Evolutionary conservation across 768 basidiomycete species (phyloP).

Genomic region (Naganishia vaughanmartiniae): DNA sequence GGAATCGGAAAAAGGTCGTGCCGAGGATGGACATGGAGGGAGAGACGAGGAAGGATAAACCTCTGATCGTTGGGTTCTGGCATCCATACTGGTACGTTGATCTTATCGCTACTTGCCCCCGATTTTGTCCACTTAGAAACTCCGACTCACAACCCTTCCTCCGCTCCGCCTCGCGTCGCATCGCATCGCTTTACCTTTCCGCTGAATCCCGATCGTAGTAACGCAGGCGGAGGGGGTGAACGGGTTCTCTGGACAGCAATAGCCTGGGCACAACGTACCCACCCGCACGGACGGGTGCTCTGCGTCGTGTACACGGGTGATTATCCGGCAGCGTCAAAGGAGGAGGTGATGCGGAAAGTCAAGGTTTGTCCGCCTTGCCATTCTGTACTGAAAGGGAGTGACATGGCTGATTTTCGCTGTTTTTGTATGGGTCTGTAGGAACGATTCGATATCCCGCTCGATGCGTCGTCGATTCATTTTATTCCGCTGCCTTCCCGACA

Average conservation of each 20-base stretch:
- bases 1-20: conserved; percentile 15
- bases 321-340: conserved; percentile 66
- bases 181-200: too few relatives aligned
- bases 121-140: too few relatives aligned
- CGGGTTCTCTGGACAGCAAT: conserved; percentile 92
- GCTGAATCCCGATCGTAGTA: conserved; percentile 56
- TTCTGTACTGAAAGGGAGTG: background rate
- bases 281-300: conserved; percentile 59
- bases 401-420: background rate
- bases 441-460: conserved; percentile 74
- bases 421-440: conserved; percentile 57
- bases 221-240: conserved; percentile 96
- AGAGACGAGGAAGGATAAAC: conserved; percentile 4
- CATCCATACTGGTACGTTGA: conserved; percentile 86
- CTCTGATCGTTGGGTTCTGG: conserved; percentile 72
- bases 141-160: too few relatives aligned
- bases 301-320: conserved; percentile 89
- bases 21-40: background rate
- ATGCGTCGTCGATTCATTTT: conserved; percentile 67
- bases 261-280: conserved; percentile 66
- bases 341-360: conserved; percentile 74
- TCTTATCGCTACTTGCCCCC: too few relatives aligned
- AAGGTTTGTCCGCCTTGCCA: conserved; percentile 58
- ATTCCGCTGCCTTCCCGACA: conserved; percentile 70
- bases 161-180: too few relatives aligned